These are phyloP conservation scores for Colletotrichum horii DNA, from an alignment of 2,329 filamentous ascomycete genomes.

Conservation along the genomic window DNA sequence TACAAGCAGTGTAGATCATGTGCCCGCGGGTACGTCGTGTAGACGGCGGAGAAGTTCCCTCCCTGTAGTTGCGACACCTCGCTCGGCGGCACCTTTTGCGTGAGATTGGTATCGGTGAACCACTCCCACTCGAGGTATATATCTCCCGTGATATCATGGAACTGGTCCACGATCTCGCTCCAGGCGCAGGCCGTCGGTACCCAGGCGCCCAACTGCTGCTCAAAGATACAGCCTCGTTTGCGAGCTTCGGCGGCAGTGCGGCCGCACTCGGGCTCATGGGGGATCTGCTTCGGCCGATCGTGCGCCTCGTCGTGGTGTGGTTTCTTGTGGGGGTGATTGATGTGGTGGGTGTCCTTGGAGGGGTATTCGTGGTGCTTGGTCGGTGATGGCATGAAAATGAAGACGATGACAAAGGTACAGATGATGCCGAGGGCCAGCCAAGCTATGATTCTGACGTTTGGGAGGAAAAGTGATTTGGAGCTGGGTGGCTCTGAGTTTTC, in stretches of 20 bases:
- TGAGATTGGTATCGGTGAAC: neutral
- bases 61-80: neutral
- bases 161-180: neutral
- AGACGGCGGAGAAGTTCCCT: neutral
- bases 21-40: neutral
- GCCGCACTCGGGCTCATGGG: neutral
- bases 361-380: neutral
- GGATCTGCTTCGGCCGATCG: neutral
- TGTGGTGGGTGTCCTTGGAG: neutral
- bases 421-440: neutral
- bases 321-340: neutral
- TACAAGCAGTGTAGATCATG: neutral
- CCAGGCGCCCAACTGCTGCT: neutral
- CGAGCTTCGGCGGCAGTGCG: neutral
- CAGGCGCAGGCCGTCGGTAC: neutral
- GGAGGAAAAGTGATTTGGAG: neutral
- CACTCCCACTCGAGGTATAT: neutral
- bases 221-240: neutral
- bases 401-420: neutral
- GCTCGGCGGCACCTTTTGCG: neutral
- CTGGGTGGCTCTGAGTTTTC: neutral
- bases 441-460: neutral
- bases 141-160: neutral
- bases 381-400: neutral
- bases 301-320: neutral